Percentiles rank a stretch among this genome's conserved stretches.
These are phyloP conservation scores for Porcisia hertigi DNA, from an alignment of 208 protist genomes.

Conservation along the genomic window DNA sequence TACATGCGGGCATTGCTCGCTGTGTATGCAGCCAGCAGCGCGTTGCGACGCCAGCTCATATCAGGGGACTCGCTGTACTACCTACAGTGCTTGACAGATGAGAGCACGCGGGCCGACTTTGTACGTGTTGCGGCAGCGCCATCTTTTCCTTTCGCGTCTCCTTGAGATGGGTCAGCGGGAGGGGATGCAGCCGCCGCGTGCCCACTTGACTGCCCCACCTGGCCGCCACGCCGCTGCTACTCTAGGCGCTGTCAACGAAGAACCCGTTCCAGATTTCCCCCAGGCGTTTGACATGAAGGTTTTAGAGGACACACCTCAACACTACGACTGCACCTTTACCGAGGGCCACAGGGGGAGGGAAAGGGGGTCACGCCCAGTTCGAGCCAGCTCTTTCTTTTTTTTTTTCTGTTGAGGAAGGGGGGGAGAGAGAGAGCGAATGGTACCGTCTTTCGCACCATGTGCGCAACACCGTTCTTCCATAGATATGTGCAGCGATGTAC, in stretches of 20 bases:
- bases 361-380: background rate
- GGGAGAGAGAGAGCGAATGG: background rate
- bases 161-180: background rate
- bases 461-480: background rate
- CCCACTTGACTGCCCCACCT: background rate
- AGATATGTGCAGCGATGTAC: background rate
- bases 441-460: background rate
- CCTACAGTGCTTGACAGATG: slow-evolving; percentile 75
- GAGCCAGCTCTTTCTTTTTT: background rate
- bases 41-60: slow-evolving; percentile 41
- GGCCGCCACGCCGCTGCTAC: background rate
- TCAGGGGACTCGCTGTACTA: slow-evolving; percentile 54
- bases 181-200: background rate
- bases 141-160: slow-evolving; percentile 38
- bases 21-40: slow-evolving; percentile 47
- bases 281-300: background rate
- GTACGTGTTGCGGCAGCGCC: slow-evolving; percentile 58
- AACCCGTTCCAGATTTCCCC: background rate
- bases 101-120: slow-evolving; percentile 54
- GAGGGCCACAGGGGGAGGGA: background rate
- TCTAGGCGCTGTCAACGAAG: background rate
- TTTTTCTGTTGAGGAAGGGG: too few relatives aligned
- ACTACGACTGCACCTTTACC: background rate
- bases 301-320: too few relatives aligned
- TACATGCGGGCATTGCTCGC: slow-evolving; percentile 57